Evolutionary conservation across 2,329 filamentous ascomycete genomes (phyloP), one percentile per base, ranked within the genome.

Genomic region (Clonostachys chloroleuca): DNA sequence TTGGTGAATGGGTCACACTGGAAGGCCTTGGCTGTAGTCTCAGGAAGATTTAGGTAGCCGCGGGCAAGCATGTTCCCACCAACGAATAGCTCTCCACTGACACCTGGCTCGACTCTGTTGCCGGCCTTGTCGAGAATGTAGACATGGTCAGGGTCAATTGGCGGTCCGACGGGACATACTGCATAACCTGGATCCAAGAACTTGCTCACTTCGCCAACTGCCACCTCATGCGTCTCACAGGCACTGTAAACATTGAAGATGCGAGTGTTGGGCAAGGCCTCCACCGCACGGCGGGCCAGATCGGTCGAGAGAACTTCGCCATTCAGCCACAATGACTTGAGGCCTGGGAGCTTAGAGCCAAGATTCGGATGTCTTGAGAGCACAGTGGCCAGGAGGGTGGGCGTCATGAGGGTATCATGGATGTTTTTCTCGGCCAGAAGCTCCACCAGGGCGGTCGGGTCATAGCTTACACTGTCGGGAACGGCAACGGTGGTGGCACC

Each of bases 361-460:
- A 92, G 76, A 41, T 84, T 74, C 8, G 84, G 73, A 60, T 90
- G 83, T 40, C 86, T 78, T 2, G 86, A 77, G 16, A 92, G 75
- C 4, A 91, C 82, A 3, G 87, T 86, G 24, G 87, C 83, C 42
- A 92, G 73, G 13, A 92, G 75, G 0, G 88, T 92, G 0, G 88
- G 88, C 0, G 88, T 92, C 86, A 92, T 92, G 46, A 92, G 75
- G 14, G 88, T 92, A 61, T 92, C 88, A 14, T 87, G 91, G 56
- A 91, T 81, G 47, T 74, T 72, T 59, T 83, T 83, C 14, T 76
- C 68, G 0, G 80, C 70, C 12, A 92, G 78, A 20, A 90, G 68
- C 51, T 89, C 84, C 24, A 91, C 85, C 24, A 92, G 78, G 43
- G 84, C 80, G 34, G 81, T 78, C 0, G 88, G 87, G 53, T 92